Percentiles rank a stretch among this genome's conserved stretches.
These are phyloP conservation scores for Santalum album DNA, from an alignment of 164 flowering plant genomes.

Conservation along the genomic window DNA sequence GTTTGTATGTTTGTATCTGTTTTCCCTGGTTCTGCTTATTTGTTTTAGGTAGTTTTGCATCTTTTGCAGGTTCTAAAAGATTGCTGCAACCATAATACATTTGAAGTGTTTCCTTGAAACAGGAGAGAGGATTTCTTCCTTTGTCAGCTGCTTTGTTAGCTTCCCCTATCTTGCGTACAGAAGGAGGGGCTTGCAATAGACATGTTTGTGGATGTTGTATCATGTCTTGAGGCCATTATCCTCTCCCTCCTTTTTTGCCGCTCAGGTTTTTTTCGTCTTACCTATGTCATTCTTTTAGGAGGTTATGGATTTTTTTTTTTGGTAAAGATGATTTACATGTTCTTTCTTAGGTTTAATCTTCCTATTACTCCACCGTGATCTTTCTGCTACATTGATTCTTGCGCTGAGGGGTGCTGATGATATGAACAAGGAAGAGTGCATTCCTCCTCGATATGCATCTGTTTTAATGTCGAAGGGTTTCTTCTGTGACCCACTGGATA, in stretches of 20 bases:
- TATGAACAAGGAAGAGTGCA: constrained; percentile 44
- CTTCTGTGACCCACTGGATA: constrained; percentile 56
- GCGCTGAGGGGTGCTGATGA: constrained; percentile 54
- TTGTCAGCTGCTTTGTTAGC: constrained; percentile 85
- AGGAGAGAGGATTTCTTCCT: constrained; percentile 97
- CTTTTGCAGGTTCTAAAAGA: neutral
- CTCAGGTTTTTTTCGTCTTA: constrained; percentile 46
- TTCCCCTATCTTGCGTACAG: constrained; percentile 52
- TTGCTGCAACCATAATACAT: neutral
- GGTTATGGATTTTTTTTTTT: neutral
- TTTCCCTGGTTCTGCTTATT: neutral
- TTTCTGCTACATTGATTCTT: constrained; percentile 48
- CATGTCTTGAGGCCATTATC: constrained; percentile 55
- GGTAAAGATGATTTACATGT: constrained; percentile 1
- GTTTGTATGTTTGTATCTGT: no score
- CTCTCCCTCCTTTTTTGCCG: constrained; percentile 76
- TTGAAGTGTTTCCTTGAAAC: constrained; percentile 17
- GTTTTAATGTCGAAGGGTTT: constrained; percentile 71
- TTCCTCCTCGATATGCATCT: constrained; percentile 80
- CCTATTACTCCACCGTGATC: constrained; percentile 68
- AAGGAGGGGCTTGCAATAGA: constrained; percentile 44
- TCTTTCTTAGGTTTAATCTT: constrained; percentile 58
- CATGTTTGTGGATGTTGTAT: constrained; percentile 51
- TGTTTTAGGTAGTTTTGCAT: neutral
- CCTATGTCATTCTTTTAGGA: neutral